Evolutionary conservation across 2,329 filamentous ascomycete species (phyloP), one percentile per base, ranked within the genome.

Genomic region (Ilyonectria robusta): DNA sequence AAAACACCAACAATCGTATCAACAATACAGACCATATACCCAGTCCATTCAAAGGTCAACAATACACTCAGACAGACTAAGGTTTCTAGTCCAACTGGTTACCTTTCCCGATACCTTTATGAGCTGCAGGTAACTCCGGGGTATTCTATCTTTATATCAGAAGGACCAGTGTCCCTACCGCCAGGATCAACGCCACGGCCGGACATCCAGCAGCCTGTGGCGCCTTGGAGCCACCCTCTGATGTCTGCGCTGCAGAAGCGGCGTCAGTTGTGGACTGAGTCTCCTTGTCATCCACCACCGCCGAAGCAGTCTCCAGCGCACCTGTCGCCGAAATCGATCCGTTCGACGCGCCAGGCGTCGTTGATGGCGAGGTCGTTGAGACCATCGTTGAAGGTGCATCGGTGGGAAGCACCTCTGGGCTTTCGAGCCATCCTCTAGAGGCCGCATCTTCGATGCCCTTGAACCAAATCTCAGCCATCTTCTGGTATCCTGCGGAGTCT

Each of bases 401-500:
- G 19, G 42, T 40, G 11, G 46, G 26, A n/a, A 65, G 58, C 8
- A 33, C 57, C 29, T 65, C 33, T 19, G 62, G 62, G 26, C 44
- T 61, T n/a, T 56, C 51, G 19, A 65, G 26, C 62, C 62, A 65
- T 17, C 62, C 62, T 48, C 62, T 60, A 8, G 62, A 53, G 15
- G 51, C 62, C 5, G 62, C 62, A 5, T 61, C 62, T 10, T 61
- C 23, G 23, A 61, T 65, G 6, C 62, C 62, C 35, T 46, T 60
- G 46, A 60, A 65, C 62, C 62, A 65, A 17, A 65, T 35, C 6
- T 46, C 72, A 35, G 82, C 82, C 82, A 84, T 84, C 75, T 83
- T 82, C 48, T 72, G 65, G 65, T 84, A 84, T 4, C 82, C 83
- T 0, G 15, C 70, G 35, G 82, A 79, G 21, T 76, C 73, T 1